Evolutionary conservation across 2,329 filamentous ascomycete species (phyloP), one percentile per base, ranked within the genome.

Genomic region (Fusarium metavorans): DNA sequence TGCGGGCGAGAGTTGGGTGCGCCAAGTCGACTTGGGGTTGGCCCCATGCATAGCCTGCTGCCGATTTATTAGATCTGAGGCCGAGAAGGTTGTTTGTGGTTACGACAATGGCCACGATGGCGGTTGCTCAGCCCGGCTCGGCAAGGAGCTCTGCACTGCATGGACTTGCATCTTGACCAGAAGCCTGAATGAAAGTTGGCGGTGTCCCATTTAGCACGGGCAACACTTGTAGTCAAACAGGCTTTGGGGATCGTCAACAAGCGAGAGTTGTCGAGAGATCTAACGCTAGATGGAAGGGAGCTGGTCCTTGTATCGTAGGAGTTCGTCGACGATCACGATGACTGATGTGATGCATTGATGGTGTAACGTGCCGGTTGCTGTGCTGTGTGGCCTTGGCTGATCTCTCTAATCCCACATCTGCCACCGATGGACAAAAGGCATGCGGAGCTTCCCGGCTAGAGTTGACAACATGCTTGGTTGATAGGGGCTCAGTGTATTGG

Each of bases 51-150:
- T 25, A 16, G 39, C 59, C 58, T 62, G 23, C 34, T 48, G 41
- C 43, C 30, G 20, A 60, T 43, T 30, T 32, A 43, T 45, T 60
- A 41, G 57, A 60, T 60, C 27, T 61, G 58, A 48, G 14, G 39
- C 58, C 16, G 58, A 25, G 35, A 60, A 54, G 35, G 57, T n/a
- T 52, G 32, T 27, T 45, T 30, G 50, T 56, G 45, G 50, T 48
- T 71, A 71, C 35, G 59, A 64, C 56, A 74, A 23, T 54, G 45
- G 64, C 54, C 20, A 48, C 71, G 74, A 75, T 76, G 63, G 62
- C 50, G 69, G 66, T 41, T 66, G 69, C 67, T 76, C 76, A 77
- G 74, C 72, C 72, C 64, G 75, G 76, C 58, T 72, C 14, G 60
- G 61, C 62, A 60, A 66, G 54, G 64, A 59, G 41, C 20, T 64